A percentile compares a stretch with the other conserved stretches of the same genome.
These are phyloP conservation scores for Vigna angularis DNA, from an alignment of 306 rosid species.

Conservation along the genomic window DNA sequence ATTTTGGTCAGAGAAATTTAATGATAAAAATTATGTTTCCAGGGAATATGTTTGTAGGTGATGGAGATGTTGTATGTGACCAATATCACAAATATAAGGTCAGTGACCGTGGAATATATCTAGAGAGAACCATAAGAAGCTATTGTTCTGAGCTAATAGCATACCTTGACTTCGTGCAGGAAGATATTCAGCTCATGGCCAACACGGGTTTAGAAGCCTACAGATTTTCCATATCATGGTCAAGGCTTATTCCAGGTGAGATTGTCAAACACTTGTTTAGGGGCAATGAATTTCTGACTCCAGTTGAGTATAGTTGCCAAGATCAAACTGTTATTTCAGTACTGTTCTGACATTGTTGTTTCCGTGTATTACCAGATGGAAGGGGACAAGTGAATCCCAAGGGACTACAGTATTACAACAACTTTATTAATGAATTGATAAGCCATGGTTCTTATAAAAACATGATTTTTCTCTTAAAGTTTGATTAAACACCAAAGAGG, in stretches of 20 bases:
- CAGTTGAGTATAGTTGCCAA: neutral
- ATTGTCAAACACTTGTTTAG: neutral
- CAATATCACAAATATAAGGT: constrained; percentile 57
- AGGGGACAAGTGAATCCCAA: constrained; percentile 70
- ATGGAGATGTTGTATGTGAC: constrained; percentile 43
- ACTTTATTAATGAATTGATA: constrained; percentile 65
- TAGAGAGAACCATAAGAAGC: neutral
- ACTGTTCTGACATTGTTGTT: constrained; percentile 23
- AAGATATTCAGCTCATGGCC: constrained; percentile 52
- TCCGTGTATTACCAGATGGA: constrained; percentile 55
- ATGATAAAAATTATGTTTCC: neutral
- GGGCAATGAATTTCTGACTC: neutral
- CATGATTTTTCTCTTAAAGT: neutral
- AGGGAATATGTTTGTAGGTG: constrained; percentile 9
- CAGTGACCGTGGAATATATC: neutral
- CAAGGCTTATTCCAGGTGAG: constrained; percentile 50
- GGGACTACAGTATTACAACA: constrained; percentile 73
- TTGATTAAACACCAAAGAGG: constrained; percentile 6
- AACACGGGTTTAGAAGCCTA: constrained; percentile 46
- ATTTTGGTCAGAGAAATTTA: neutral
- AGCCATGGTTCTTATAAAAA: constrained; percentile 54
- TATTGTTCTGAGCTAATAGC: neutral
- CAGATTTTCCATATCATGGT: constrained; percentile 57
- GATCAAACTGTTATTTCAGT: constrained; percentile 12
- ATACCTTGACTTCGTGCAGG: constrained; percentile 33